A percentile compares a stretch with the other conserved stretches of the same genome.
These are phyloP conservation scores for Takakia lepidozioides DNA, from an alignment of 225 moss, liverwort and hornwort genomes.

Conservation along the genomic window DNA sequence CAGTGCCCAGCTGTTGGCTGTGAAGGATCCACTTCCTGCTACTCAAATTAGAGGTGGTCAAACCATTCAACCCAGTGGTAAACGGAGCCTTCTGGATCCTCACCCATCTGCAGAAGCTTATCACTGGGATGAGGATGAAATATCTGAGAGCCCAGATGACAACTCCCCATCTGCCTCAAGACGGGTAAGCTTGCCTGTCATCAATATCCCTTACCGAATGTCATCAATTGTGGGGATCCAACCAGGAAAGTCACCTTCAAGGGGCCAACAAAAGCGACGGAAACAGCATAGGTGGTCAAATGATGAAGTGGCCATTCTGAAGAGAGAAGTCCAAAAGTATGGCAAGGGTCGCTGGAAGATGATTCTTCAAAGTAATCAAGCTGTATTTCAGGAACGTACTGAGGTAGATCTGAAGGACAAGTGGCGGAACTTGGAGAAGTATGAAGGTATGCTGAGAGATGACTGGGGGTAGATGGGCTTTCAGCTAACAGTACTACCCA, in stretches of 20 bases:
- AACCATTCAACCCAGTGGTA: conserved; percentile 5
- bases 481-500: too few species aligned
- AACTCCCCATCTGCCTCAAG: conserved; percentile 46
- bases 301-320: conserved; percentile 53
- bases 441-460: conserved; percentile 19
- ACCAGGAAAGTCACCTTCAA: conserved; percentile 2
- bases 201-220: conserved; percentile 4
- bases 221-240: conserved; percentile 4
- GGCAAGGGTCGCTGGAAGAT: conserved; percentile 86
- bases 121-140: conserved; percentile 42
- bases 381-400: conserved; percentile 51
- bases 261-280: conserved; percentile 16
- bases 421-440: conserved; percentile 85
- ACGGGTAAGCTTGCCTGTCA: conserved; percentile 32
- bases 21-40: conserved; percentile 45
- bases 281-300: conserved; percentile 55
- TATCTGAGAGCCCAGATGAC: conserved; percentile 24
- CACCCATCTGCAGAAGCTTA: conserved; percentile 30
- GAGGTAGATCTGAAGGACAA: conserved; percentile 94
- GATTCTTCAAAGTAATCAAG: conserved; percentile 34
- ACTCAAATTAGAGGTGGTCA: too few species aligned
- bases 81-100: conserved; percentile 28
- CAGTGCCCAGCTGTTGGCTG: conserved; percentile 13
- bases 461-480: too few species aligned
- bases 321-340: conserved; percentile 42